A percentile compares a stretch with the other conserved stretches of the same genome.
phyloP scores from a whole-genome alignment of 2,329 filamentous ascomycete species.

The Aspergillus sp. region DNA sequence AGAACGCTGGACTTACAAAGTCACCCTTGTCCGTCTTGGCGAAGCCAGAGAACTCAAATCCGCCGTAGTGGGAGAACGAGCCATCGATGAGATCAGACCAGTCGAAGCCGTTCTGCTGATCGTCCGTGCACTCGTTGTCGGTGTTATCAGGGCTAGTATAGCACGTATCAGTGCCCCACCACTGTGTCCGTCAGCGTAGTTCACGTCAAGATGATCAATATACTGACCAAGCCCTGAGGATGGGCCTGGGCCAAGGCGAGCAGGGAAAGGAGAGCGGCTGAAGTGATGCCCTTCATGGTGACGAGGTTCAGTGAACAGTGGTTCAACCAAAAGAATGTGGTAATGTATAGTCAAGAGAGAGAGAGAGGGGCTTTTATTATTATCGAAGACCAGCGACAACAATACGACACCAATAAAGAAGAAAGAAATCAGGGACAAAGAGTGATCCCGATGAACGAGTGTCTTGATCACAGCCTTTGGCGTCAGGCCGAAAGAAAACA shows the following conservation, averaged over 20 bases:
- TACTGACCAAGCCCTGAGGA: constrained; percentile 42
- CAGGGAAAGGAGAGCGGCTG: constrained; percentile 34
- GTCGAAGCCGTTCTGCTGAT: constrained; percentile 69
- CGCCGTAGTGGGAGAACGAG: constrained; percentile 63
- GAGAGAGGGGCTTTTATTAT: constrained; percentile 9
- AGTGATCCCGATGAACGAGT: constrained; percentile 17
- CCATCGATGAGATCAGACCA: constrained; percentile 65
- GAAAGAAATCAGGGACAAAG: constrained; percentile 12
- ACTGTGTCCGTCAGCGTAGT: constrained; percentile 18
- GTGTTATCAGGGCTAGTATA: constrained; percentile 70
- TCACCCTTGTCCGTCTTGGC: constrained; percentile 53
- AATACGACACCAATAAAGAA: constrained; percentile 5
- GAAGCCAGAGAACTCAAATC: constrained; percentile 73
- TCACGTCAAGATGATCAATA: constrained; percentile 1
- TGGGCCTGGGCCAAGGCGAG: constrained; percentile 44
- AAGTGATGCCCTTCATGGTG: constrained; percentile 26
- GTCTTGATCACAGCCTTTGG: background rate
- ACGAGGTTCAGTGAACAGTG: background rate
- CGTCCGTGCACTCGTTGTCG: constrained; percentile 71
- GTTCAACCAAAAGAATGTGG: constrained; percentile 7
- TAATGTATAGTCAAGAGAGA: background rate
- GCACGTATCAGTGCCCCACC: constrained; percentile 51
- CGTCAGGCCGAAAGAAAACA: background rate
- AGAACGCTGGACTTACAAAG: constrained; percentile 39
- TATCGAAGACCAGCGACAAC: constrained; percentile 17